phyloP scores from a whole-genome alignment of 163 green algal genomes.

The Scenedesmus sp. region DNA sequence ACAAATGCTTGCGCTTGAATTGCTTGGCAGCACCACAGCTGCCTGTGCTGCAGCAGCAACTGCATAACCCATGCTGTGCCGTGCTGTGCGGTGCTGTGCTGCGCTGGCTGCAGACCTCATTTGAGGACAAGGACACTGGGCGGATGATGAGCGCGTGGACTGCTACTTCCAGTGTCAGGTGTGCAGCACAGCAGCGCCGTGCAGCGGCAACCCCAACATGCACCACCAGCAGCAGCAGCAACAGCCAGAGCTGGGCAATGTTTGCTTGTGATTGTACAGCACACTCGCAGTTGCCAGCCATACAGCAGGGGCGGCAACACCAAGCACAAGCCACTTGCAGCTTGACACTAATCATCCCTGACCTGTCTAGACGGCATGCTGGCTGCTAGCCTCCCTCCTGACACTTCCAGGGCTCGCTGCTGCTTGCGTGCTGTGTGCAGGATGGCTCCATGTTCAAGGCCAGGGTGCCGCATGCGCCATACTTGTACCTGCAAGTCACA shows the following conservation, averaged over 20 bases:
- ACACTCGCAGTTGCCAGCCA: neutral
- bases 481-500: slow-evolving; percentile 95
- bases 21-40: neutral
- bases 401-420: neutral
- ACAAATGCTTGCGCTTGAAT: neutral
- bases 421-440: slow-evolving; percentile 63
- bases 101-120: slow-evolving; percentile 60
- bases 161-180: slow-evolving; percentile 97
- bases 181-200: neutral
- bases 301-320: neutral
- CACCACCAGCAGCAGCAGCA: neutral
- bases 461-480: slow-evolving; percentile 86
- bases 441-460: slow-evolving; percentile 97
- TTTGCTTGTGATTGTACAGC: neutral
- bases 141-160: slow-evolving; percentile 86
- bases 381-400: neutral
- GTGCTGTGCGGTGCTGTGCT: neutral
- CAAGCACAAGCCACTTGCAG: neutral
- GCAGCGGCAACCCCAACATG: neutral
- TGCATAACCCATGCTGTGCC: neutral
- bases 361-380: neutral
- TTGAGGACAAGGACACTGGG: slow-evolving; percentile 89
- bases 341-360: neutral
- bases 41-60: neutral
- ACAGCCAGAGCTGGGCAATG: neutral